Evolutionary conservation across 495 filamentous ascomycete genomes (phyloP), one percentile per base, ranked within the genome.

Genomic region (Diplogelasinospora grovesii): DNA sequence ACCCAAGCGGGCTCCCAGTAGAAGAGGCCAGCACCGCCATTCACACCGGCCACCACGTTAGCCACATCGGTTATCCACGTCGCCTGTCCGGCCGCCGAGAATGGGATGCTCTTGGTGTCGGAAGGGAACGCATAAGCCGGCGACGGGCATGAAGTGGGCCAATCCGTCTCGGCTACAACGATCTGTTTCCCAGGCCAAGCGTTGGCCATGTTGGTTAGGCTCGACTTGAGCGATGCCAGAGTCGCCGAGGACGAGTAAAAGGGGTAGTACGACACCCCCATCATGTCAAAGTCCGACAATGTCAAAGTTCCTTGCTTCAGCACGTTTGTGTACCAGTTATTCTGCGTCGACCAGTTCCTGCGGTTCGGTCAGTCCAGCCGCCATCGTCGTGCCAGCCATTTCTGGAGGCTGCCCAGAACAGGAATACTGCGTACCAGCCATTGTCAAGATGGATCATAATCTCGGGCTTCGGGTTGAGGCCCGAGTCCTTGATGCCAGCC

Each of bases 1-100:
- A 83, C 65, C 81, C 80, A 85, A 6, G 73, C 79, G 3, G 80
- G 82, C 53, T 85, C 79, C 81, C 82, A 85, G 39, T 83, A 86
- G 50, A 82, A 82, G 29, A 85, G 44, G 0, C 80, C 81, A 2
- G 48, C 49, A 8, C 75, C 75, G 8, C 70, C 69, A 3, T 57
- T 63, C 4, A 74, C 69, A 5, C 56, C 65, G 2, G 62, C 60
- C 25, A 83, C 66, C 4, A 77, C 64, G n/a, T 48, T 57, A 0
- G 76, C 77, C 36, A 84, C 54, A 23, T 70, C 55, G 44, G 70
- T 51, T 46, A 83, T 46, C 56, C 74, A 85, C 2, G 63, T 68
- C 24, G 58, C 51, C 65, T 85, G 81, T 3, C 81, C 82, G 0
- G 61, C 74, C 8, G 67, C 70, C 19, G 74, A 75, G 53, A 78